Evolutionary conservation across 495 filamentous ascomycete genomes (phyloP), one percentile per base, ranked within the genome.

Genomic region (Penicillium ochrochloron): DNA sequence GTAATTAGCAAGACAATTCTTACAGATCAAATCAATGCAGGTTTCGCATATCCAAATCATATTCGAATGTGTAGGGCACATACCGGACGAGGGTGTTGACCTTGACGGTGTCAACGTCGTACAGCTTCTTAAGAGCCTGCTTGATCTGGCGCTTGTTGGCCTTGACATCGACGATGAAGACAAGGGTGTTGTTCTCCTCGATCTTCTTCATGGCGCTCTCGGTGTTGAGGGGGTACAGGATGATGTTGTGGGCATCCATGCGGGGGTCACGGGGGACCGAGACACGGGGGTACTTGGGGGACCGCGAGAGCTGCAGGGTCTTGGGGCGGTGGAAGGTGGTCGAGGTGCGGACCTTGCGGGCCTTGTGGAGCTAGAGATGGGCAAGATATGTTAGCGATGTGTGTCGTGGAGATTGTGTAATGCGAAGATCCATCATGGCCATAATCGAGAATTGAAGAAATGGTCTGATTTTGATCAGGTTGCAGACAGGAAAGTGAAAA

Each of bases 201-300:
- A 98, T 96, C 90, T 97, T 97, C 92, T 99, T 99, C 92, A 99
- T 97, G 74, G 95, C 96, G 70, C 89, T 92, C 89, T 99, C 95
- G 58, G 95, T 97, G 87, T 99, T 99, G 65, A 99, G 85, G 62
- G 83, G 83, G 85, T 91, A 87, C 70, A 92, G 84, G 76, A 96
- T 89, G 75, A 94, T 82, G 85, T 95, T 94, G 87, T 90, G 88
- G 82, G 92, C 90, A 81, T 99, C 95, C 76, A 98, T 90, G 67
- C 92, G 92, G 71, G 94, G 90, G 71, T 86, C 87, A 75, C 95
- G 91, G 60, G 92, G 89, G 77, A 99, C 86, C 69, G 92, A 93
- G 86, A 93, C 94, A 84, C 94, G 92, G 67, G 91, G 95, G 88
- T 97, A 99, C 84, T 96, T 97, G 76, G 94, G 94, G 35, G 88